These are phyloP conservation scores for Arachis hypogaea DNA, from an alignment of 306 rosid species.

Conservation along the genomic window DNA sequence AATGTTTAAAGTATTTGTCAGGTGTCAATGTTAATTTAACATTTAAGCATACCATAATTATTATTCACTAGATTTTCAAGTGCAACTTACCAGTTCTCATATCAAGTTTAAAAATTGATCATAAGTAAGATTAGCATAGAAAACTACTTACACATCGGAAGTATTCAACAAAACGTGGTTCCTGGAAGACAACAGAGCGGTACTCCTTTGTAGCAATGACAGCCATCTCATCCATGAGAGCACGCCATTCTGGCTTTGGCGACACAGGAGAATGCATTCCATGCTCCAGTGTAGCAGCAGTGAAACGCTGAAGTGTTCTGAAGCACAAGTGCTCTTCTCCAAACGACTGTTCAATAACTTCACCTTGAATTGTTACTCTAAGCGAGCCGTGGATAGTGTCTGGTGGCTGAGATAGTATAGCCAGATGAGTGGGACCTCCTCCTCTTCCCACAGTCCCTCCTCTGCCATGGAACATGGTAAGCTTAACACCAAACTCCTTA, in stretches of 20 bases:
- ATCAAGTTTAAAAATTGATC: background rate
- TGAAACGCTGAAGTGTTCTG: constrained; percentile 84
- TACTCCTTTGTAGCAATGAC: constrained; percentile 74
- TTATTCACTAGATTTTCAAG: constrained; percentile 8
- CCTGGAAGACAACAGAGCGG: constrained; percentile 82
- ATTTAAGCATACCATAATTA: constrained; percentile 17
- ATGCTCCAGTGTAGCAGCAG: constrained; percentile 94
- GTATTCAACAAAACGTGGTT: constrained; percentile 83
- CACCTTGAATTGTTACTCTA: constrained; percentile 89
- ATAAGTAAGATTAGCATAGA: background rate
- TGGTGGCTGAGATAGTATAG: constrained; percentile 88
- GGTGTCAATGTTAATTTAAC: background rate
- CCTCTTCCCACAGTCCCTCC: constrained; percentile 96
- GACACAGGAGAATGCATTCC: constrained; percentile 82
- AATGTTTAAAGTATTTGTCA: background rate
- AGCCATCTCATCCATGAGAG: constrained; percentile 87
- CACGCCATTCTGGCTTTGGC: constrained; percentile 92
- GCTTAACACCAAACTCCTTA: constrained; percentile 70
- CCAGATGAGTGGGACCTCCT: constrained; percentile 92
- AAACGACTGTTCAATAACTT: constrained; percentile 87
- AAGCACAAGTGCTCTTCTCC: constrained; percentile 93
- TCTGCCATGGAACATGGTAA: constrained; percentile 90
- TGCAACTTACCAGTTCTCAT: constrained; percentile 11
- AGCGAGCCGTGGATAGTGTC: constrained; percentile 86
- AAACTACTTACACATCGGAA: constrained; percentile 69